Evolutionary conservation across 768 basidiomycete genomes (phyloP), one percentile per base, ranked within the genome.

Genomic region (Xerocomellus amylosporus): DNA sequence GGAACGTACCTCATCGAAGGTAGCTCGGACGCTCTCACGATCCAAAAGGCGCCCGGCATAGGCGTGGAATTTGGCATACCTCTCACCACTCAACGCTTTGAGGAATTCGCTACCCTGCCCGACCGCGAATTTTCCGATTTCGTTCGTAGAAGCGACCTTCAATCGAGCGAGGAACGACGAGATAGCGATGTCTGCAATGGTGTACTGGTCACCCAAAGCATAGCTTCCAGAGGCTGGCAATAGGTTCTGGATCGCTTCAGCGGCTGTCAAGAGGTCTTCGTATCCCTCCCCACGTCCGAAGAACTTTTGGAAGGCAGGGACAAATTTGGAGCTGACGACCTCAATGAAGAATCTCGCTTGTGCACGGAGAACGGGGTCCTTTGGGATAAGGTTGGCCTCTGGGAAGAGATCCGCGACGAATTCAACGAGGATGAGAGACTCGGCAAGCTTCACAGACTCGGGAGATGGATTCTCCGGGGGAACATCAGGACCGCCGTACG

Each of bases 361-460:
- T 36, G 87, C 86, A 36, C 84, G 80, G 8, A 63, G 59, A 36
- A 87, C 75, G 1, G 82, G 82, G 63, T 84, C 80, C 9, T 69
- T 64, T 4, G 86, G 86, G 9, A 84, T 74, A 37, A 86, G 71
- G 33, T 60, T 49, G 30, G 78, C 73, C 36, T 74, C 64, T 2
- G 79, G 78, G 65, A 74, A 80, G 50, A 86, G 69, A 64, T 87
- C 86, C 10, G 82, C 82, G 53, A 87, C 65, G 70, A 88, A 83
- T 64, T 88, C 85, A 49, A 87, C 72, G 52, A 87, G 79, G 36
- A 86, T 73, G 43, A 82, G 79, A 5, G 85, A 87, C 63, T 88
- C 86, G 8, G 82, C 75, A 60, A 88, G 62, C 64, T 87, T 87
- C 46, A 70, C 60, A 9, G 84, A 84, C 34, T 82, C 81, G 0